Base-by-base conservation (phyloP, 192 early-diverging fungal species). In the Endogone sp. region DNA sequence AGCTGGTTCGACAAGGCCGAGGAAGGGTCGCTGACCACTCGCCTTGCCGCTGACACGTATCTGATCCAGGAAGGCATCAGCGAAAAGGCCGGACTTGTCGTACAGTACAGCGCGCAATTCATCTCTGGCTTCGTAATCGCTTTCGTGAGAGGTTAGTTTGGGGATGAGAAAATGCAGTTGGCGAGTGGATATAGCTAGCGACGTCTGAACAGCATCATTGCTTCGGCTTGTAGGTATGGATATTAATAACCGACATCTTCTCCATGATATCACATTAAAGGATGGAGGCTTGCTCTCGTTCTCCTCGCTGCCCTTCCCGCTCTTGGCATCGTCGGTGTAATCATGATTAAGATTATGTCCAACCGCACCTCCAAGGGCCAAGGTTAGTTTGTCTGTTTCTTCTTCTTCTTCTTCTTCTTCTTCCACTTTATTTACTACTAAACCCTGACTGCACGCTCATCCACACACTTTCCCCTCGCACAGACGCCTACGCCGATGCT, bases 41-140 rank as follows among this genome's bases (percentile, higher is more conserved):
- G 94, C 28, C 86, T 98, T 31, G 89, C 94, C 44, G 84, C 87
- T 54, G 94, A 98, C 57, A 94, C 91, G 24, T 88, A 90, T 54
- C 60, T 95, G 63, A 85, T 95, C 49, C 93, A 97, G 77, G 96
- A 96, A 67, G 95, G 93, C 55, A 90, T 94, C 22, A 84, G 86
- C 25, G 94, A 94, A 60, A 98, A 96, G 71, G 82, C 94, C 54
- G 89, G 91, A 68, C 76, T 92, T 49, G 79, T 91, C 30, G 63
- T 94, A 30, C 81, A 86, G 70, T 82, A 82, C 32, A 56, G 84
- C 22, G 77, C 86, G 22, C 86, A 85, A 4, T 97, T 95, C 63
- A 66, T 93, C 62, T 69, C 86, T 13, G 92, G 90, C 31, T 87
- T 94, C 63, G 74, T 90, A 8, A 79, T 94, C 61, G 94, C 92